Percentiles rank a stretch among this genome's conserved stretches.
phyloP scores from a whole-genome alignment of 1,284 basidiomycete species.

The Melampsora larici-populina region DNA sequence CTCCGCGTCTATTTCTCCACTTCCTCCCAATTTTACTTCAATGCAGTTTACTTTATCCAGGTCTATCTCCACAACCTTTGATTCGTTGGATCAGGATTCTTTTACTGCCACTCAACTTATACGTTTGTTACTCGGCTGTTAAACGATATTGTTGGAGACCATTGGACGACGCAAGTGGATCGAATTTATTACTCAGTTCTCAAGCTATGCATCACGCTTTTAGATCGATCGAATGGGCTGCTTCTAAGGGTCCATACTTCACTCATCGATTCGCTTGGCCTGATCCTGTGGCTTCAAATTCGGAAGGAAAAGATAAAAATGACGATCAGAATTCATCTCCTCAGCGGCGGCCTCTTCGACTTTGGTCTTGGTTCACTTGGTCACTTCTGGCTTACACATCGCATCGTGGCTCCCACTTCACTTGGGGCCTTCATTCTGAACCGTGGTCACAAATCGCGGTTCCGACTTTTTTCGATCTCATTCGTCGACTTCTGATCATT shows the following conservation, averaged over 20 bases:
- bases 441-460: not conserved
- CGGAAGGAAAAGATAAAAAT: not conserved
- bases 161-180: not conserved
- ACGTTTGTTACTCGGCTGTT: not conserved
- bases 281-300: not conserved
- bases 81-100: not conserved
- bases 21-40: not conserved
- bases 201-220: not conserved
- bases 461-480: not conserved
- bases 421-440: not conserved
- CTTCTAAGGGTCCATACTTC: not conserved
- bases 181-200: not conserved
- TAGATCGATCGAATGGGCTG: not conserved
- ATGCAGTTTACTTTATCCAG: not conserved
- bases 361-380: not conserved
- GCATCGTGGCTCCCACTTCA: not conserved
- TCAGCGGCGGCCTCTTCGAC: not conserved
- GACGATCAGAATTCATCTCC: not conserved
- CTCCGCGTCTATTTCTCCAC: not conserved
- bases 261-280: not conserved
- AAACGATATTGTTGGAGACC: not conserved
- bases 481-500: not conserved
- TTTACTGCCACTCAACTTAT: not conserved
- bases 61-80: not conserved
- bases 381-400: not conserved